These are phyloP conservation scores for Blastobotrys robertii DNA, from an alignment of 805 yeast species.

Conservation along the genomic window DNA sequence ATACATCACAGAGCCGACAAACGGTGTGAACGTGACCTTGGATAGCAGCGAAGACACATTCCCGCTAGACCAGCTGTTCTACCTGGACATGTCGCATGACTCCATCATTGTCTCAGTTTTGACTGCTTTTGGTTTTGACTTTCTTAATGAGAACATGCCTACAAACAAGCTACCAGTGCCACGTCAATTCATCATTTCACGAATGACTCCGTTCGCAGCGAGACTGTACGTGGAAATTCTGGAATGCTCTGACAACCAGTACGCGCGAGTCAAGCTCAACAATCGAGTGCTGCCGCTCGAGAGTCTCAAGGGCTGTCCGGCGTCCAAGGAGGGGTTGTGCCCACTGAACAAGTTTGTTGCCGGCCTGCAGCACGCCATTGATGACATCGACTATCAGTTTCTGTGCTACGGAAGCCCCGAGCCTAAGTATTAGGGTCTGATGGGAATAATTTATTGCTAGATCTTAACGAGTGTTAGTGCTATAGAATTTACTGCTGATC, in stretches of 20 bases:
- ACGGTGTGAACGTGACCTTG: constrained; percentile 40
- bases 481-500: too few relatives aligned
- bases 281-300: constrained; percentile 30
- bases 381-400: constrained; percentile 8
- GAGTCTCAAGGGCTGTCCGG: constrained; percentile 27
- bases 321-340: constrained; percentile 26
- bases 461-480: background rate
- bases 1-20: constrained; percentile 39
- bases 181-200: constrained; percentile 30
- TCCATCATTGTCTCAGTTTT: constrained; percentile 51
- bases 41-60: constrained; percentile 23
- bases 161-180: constrained; percentile 35
- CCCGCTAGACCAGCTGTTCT: constrained; percentile 41
- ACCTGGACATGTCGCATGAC: constrained; percentile 70
- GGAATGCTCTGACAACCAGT: constrained; percentile 20
- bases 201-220: constrained; percentile 35
- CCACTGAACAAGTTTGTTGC: constrained; percentile 16
- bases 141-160: constrained; percentile 34
- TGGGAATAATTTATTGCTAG: background rate
- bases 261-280: constrained; percentile 28
- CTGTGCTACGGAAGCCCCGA: constrained; percentile 8
- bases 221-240: constrained; percentile 31
- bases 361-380: constrained; percentile 8
- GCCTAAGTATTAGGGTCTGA: constrained; percentile 1
- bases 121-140: constrained; percentile 51